A percentile compares a stretch with the other conserved stretches of the same genome.
Evolutionary conservation across 108 stramenopile species (phyloP).

Genomic region (Nannochloropsis granulata): DNA sequence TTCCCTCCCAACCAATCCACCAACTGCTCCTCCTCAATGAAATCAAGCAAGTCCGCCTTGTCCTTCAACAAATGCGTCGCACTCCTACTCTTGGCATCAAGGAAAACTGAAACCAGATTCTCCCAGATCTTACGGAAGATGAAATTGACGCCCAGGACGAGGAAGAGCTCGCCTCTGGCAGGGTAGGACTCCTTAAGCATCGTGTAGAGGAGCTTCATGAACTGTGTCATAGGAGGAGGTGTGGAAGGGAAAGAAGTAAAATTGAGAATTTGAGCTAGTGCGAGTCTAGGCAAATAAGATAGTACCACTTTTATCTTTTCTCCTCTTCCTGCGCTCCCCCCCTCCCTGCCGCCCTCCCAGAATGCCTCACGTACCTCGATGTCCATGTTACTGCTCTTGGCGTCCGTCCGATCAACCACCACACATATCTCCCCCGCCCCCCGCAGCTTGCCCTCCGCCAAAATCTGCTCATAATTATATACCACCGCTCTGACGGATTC

Average conservation of each 20-base stretch:
- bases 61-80: neutral
- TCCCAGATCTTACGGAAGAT: neutral
- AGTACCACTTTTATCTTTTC: no score
- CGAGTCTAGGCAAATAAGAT: no score
- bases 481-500: neutral
- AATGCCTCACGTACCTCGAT: neutral
- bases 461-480: neutral
- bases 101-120: neutral
- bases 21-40: neutral
- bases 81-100: neutral
- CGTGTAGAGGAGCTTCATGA: neutral
- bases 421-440: neutral
- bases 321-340: no score
- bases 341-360: no score
- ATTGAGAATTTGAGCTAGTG: no score
- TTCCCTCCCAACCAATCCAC: neutral
- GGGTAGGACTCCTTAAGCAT: neutral
- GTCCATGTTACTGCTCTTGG: neutral
- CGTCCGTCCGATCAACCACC: neutral
- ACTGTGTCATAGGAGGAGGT: neutral
- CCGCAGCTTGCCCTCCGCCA: neutral
- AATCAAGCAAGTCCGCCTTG: neutral
- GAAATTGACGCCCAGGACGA: neutral
- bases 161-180: neutral
- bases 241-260: no score